A percentile compares a stretch with the other conserved stretches of the same genome.
phyloP scores from a whole-genome alignment of 179 eudicot genomes.

The Silene noctiflora region DNA sequence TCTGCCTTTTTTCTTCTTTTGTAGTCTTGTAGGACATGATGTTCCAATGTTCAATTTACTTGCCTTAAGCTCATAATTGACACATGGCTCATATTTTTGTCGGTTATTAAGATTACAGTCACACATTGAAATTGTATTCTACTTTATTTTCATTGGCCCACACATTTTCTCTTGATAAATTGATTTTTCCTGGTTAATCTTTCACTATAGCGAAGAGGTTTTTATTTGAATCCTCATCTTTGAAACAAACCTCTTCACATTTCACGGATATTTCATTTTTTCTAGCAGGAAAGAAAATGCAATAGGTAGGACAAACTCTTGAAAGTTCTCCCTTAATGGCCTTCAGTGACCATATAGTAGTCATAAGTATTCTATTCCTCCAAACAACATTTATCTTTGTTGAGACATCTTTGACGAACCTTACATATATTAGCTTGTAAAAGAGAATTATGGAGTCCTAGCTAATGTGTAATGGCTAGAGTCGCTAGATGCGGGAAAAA shows the following conservation, averaged over 20 bases:
- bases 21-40: constrained; percentile 5
- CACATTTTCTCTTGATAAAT: neutral
- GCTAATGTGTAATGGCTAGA: neutral
- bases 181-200: neutral
- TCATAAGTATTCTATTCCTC: no score
- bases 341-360: no score
- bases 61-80: neutral
- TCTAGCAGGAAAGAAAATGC: no score
- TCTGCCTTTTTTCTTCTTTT: neutral
- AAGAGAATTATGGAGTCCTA: neutral
- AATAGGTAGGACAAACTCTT: no score
- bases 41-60: neutral
- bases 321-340: no score
- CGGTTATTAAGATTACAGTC: neutral
- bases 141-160: neutral
- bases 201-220: neutral
- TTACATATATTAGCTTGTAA: neutral
- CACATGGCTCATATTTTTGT: neutral
- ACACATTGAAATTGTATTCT: neutral
- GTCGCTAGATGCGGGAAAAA: no score
- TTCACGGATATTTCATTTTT: neutral
- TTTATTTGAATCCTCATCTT: neutral
- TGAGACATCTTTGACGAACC: neutral
- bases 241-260: neutral
- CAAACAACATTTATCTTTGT: neutral